Evolutionary conservation across 768 basidiomycete species (phyloP).

Genomic region (Hortiboletus campestris): DNA sequence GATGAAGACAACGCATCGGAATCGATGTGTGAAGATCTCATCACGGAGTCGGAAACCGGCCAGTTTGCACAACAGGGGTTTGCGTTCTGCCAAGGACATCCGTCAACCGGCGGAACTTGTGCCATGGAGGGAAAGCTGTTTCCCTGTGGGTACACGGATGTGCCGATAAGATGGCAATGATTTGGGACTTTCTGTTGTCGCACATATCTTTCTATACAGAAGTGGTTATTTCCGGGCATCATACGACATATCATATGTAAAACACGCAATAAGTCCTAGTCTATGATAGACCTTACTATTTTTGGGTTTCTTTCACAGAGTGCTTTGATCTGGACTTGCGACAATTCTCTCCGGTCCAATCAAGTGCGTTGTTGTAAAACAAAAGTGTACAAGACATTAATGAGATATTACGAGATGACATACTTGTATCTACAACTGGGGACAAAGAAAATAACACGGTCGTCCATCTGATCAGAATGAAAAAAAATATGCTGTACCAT

Average conservation of each 20-base stretch:
- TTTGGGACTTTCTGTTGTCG: constrained; percentile 1
- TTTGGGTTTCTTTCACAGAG: constrained; percentile 2
- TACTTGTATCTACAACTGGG: background rate
- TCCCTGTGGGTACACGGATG: constrained; percentile 17
- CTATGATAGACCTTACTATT: constrained; percentile 22
- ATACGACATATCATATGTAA: constrained; percentile 26
- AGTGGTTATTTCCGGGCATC: constrained; percentile 23
- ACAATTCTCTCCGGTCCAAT: background rate
- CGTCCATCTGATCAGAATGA: constrained; percentile 10
- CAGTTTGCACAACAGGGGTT: constrained; percentile 20
- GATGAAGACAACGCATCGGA: constrained; percentile 14
- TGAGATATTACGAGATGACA: constrained; percentile 4
- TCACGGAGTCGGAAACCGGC: constrained; percentile 2
- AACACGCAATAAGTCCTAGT: constrained; percentile 15
- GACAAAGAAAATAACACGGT: constrained; percentile 16
- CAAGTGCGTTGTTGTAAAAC: constrained; percentile 9
- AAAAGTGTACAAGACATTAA: constrained; percentile 6
- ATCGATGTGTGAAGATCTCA: constrained; percentile 20
- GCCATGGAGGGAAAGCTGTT: constrained; percentile 19
- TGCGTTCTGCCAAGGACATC: constrained; percentile 14
- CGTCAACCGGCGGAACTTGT: constrained; percentile 10
- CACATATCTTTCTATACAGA: constrained; percentile 2
- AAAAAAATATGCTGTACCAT: constrained; percentile 5
- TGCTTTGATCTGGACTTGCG: background rate
- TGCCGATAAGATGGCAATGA: constrained; percentile 26